Evolutionary conservation across 306 rosid species (phyloP).

Genomic region (Vigna nakashimae): DNA sequence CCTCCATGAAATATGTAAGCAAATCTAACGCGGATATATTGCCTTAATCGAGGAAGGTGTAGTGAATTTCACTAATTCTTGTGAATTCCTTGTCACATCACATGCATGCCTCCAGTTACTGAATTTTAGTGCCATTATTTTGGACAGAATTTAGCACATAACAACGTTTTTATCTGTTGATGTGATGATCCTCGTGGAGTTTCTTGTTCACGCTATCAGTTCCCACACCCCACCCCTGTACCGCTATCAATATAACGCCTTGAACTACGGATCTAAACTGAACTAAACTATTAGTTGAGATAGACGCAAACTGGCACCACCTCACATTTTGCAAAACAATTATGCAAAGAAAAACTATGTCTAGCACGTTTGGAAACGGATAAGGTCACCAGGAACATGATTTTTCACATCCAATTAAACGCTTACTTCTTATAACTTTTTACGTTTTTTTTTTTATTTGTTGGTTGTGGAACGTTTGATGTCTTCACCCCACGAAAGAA

Average conservation of each 20-base stretch:
- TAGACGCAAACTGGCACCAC: neutral
- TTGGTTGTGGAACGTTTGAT: neutral
- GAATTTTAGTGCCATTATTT: conserved; percentile 10
- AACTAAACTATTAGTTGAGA: neutral
- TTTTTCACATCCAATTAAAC: neutral
- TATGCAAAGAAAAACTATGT: neutral
- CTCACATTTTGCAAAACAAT: neutral
- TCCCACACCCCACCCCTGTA: neutral
- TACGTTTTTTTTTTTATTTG: neutral
- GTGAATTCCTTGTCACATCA: conserved; percentile 3
- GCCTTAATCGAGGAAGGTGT: conserved; percentile 30
- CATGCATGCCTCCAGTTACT: conserved; percentile 9
- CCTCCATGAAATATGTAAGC: conserved; percentile 18
- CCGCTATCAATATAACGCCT: neutral
- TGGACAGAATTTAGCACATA: neutral
- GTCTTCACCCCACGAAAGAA: neutral
- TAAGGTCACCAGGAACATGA: too few relatives aligned
- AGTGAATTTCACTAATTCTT: conserved; percentile 19
- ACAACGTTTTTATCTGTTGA: neutral
- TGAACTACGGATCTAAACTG: neutral
- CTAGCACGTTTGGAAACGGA: neutral
- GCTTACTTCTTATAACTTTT: neutral
- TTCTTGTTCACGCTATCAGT: conserved; percentile 1
- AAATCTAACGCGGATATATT: conserved; percentile 34
- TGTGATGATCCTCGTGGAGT: neutral